These are phyloP conservation scores for Nitzschia palea DNA, from an alignment of 108 stramenopile species.

Conservation along the genomic window DNA sequence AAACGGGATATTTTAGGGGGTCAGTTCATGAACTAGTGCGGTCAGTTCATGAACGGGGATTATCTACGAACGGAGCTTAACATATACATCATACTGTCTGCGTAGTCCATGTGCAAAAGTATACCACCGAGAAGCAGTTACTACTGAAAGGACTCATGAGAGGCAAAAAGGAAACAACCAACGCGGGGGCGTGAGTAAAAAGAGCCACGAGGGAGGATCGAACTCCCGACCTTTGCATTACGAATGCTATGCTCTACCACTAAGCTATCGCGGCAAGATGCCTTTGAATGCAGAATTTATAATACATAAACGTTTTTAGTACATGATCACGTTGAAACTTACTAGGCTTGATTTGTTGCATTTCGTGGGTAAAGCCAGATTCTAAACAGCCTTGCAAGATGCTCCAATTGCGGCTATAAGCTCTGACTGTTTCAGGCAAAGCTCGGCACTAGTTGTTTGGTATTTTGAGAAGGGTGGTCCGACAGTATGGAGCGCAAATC, in stretches of 20 bases:
- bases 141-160: too few species aligned
- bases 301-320: background rate
- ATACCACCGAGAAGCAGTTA: too few species aligned
- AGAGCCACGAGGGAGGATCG: slow-evolving; percentile 48
- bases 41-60: too few species aligned
- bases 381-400: slow-evolving; percentile 27
- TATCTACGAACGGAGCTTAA: too few species aligned
- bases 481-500: slow-evolving; percentile 24
- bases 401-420: slow-evolving; percentile 6
- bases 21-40: too few species aligned
- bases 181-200: background rate
- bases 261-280: slow-evolving; percentile 52
- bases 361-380: background rate
- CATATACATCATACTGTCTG: too few species aligned
- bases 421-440: slow-evolving; percentile 10
- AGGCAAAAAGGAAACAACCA: slow-evolving; percentile 4
- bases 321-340: too few species aligned
- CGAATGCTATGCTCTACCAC: slow-evolving; percentile 77
- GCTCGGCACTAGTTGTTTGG: slow-evolving; percentile 27
- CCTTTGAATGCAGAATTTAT: background rate
- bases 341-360: too few species aligned
- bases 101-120: too few species aligned
- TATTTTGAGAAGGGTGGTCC: slow-evolving; percentile 36
- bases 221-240: slow-evolving; percentile 76
- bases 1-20: too few species aligned